Base-by-base conservation (phyloP, 129 eudicot species). In the Chrysanthemum makinoi region DNA sequence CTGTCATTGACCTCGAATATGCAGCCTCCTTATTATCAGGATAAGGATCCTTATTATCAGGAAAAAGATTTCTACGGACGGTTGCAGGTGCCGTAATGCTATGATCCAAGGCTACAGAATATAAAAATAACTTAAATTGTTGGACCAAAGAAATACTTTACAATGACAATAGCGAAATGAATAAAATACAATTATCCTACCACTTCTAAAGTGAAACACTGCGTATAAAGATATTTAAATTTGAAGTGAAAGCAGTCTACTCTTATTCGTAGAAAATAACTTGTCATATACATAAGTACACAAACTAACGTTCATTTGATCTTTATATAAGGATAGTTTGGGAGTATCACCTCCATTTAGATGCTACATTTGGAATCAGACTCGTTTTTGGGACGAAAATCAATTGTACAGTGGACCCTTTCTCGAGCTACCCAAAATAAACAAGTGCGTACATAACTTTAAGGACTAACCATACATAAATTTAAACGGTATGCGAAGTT, bases 1-100 rank as follows among this genome's bases (percentile, higher is more conserved):
- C 90, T 15, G 95, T 86, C 95, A 87, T 87, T 61, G 95, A 87
- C 78, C 93, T 83, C 15, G 87, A 76, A 57, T 74, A 48, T 18
- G 78, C 76, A 70, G 70, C 59, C 55, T 76, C 93, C 35, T 84
- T 87, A 73, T 77, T 79, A 61, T 81, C 96, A 39, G 44, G 44
- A 39, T 1, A 6, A 39, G 44, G 9, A 39, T 76, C 93, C 46
- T 84, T 87, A 71, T 77, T 79, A 61, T 83, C 97, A 72, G 70
- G 66, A 68, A 87, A 87, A 47, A 79, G 80, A 72, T 78, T 87
- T 74, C 75, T 79, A 54, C 80, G 88, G 11, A 77, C 65, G 18
- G 75, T 85, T 17, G 83, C 80, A 69, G 96, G 93, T 19, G 93
- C 89, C 10, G 96, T 89, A 57, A 67, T 54, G 43, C 95, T 76